phyloP scores from a whole-genome alignment of 305 asterid genomes.

The Fraxinus greggii region DNA sequence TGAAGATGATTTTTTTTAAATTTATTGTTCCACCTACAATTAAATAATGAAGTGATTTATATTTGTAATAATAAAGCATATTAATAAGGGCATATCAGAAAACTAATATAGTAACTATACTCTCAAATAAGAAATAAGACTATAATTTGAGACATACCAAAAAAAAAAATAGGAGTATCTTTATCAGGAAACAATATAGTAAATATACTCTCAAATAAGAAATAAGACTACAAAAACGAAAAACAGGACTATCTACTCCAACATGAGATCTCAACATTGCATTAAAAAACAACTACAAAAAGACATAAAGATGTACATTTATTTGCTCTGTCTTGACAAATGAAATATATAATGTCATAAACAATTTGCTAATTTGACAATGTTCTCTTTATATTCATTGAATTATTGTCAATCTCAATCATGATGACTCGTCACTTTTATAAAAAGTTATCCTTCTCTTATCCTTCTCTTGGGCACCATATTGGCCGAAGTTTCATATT shows the following conservation, averaged over 20 bases:
- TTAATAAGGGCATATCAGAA: too few relatives aligned
- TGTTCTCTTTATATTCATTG: not conserved
- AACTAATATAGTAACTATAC: too few relatives aligned
- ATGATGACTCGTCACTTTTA: not conserved
- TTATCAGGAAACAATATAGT: too few relatives aligned
- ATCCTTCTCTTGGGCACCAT: not conserved
- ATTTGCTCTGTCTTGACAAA: not conserved
- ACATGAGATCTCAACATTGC: not conserved
- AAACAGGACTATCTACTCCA: too few relatives aligned
- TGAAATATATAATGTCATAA: not conserved
- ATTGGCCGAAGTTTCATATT: not conserved
- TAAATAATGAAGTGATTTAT: too few relatives aligned
- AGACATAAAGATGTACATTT: not conserved
- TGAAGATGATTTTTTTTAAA: not conserved
- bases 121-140: too few relatives aligned
- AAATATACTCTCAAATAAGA: too few relatives aligned
- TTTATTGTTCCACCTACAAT: too few relatives aligned
- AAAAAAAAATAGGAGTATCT: too few relatives aligned
- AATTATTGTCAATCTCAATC: conserved; percentile 3
- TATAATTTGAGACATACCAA: too few relatives aligned
- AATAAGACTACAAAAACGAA: too few relatives aligned
- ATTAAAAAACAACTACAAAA: not conserved
- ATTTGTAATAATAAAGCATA: too few relatives aligned
- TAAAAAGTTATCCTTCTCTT: not conserved
- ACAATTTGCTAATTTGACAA: not conserved